A percentile compares a stretch with the other conserved stretches of the same genome.
phyloP scores from a whole-genome alignment of 208 protist species.

The Herpetomonas samuelpessoai region DNA sequence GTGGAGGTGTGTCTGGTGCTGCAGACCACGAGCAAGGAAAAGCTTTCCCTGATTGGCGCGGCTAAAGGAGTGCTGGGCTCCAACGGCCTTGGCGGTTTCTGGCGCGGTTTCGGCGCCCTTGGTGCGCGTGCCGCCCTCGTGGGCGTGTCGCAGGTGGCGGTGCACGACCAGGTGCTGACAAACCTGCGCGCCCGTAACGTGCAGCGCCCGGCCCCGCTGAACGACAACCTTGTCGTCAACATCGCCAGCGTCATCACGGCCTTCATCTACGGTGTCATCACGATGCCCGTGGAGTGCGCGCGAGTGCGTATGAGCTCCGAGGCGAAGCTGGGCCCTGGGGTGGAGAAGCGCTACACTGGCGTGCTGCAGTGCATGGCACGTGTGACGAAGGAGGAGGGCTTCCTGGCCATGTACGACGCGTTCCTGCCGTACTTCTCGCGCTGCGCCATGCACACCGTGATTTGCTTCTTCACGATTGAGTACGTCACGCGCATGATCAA shows the following conservation, averaged over 20 bases:
- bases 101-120: constrained; percentile 80
- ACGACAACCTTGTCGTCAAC: constrained; percentile 81
- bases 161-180: constrained; percentile 91
- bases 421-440: constrained; percentile 89
- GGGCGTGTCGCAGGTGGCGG: constrained; percentile 87
- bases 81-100: constrained; percentile 70
- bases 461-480: constrained; percentile 91
- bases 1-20: constrained; percentile 91
- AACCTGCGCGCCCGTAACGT: constrained; percentile 55
- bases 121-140: constrained; percentile 81
- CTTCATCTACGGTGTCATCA: constrained; percentile 80
- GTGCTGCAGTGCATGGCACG: constrained; percentile 76
- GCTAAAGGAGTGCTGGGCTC: constrained; percentile 33
- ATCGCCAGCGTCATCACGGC: constrained; percentile 76
- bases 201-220: constrained; percentile 17
- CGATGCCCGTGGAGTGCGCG: constrained; percentile 90
- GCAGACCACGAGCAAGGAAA: constrained; percentile 78
- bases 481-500: constrained; percentile 48
- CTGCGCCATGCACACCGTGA: constrained; percentile 85
- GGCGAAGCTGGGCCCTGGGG: constrained; percentile 50
- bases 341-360: constrained; percentile 64
- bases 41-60: constrained; percentile 51
- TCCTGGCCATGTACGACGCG: constrained; percentile 76
- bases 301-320: constrained; percentile 89
- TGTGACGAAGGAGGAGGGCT: constrained; percentile 75